A percentile compares a stretch with the other conserved stretches of the same genome.
Evolutionary conservation across 2,329 filamentous ascomycete species (phyloP).

Genomic region (Trichoderma brevicompactum): DNA sequence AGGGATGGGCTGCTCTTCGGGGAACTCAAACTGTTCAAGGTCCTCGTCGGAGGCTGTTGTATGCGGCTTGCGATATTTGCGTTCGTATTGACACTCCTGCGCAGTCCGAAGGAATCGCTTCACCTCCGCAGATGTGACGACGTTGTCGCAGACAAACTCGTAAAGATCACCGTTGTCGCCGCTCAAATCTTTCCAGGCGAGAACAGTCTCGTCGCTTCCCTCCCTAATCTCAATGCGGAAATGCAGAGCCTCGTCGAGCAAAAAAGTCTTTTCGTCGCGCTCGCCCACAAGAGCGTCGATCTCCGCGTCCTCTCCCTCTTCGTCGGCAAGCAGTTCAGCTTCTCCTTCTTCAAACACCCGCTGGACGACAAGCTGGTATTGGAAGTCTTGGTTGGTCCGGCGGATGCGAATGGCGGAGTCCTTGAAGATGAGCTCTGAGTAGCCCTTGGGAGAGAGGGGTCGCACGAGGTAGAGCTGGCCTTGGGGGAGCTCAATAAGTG

Average conservation of each 20-base stretch:
- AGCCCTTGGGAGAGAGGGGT: constrained; percentile 92
- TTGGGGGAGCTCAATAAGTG: constrained; percentile 90
- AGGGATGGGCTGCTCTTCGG: constrained; percentile 65
- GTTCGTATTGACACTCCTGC: constrained; percentile 94
- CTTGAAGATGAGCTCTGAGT: constrained; percentile 98
- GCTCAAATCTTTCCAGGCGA: constrained; percentile 94
- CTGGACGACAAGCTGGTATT: constrained; percentile 96
- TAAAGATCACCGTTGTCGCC: constrained; percentile 94
- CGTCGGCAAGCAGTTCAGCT: constrained; percentile 86
- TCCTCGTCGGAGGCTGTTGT: constrained; percentile 82
- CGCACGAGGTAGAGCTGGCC: constrained; percentile 97
- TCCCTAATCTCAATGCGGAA: constrained; percentile 84
- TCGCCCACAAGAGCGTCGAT: constrained; percentile 75
- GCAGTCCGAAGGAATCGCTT: constrained; percentile 81
- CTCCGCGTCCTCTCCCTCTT: constrained; percentile 81
- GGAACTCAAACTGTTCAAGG: constrained; percentile 80
- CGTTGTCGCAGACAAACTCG: constrained; percentile 91
- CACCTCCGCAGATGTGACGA: constrained; percentile 71
- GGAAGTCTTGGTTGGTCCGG: constrained; percentile 89
- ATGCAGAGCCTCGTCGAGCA: constrained; percentile 89
- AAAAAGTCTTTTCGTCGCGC: constrained; percentile 95
- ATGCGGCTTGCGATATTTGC: constrained; percentile 83
- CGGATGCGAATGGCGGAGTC: constrained; percentile 92
- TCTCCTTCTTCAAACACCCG: constrained; percentile 97
- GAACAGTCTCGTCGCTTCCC: constrained; percentile 78